phyloP scores from a whole-genome alignment of 208 protist genomes.

The Trypanosomatidae sp. region DNA sequence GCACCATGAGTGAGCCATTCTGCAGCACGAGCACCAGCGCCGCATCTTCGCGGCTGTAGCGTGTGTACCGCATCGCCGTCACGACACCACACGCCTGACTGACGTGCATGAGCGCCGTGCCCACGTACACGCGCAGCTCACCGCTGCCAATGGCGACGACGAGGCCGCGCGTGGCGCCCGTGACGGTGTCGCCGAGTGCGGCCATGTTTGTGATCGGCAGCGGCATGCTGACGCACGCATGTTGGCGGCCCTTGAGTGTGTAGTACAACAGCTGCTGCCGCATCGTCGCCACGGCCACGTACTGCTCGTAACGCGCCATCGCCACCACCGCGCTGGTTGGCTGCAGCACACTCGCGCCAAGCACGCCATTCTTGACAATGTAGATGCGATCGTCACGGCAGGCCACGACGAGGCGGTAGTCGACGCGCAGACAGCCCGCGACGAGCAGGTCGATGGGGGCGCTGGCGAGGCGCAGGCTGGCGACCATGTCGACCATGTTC shows the following conservation, averaged over 20 bases:
- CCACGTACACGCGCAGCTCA: slow-evolving; percentile 89
- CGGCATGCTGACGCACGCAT: slow-evolving; percentile 63
- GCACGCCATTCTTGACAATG: slow-evolving; percentile 82
- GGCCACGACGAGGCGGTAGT: slow-evolving; percentile 88
- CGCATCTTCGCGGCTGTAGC: slow-evolving; percentile 87
- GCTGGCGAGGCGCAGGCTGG: slow-evolving; percentile 53
- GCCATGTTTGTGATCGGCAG: slow-evolving; percentile 45
- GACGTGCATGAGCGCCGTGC: slow-evolving; percentile 65
- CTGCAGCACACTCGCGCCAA: slow-evolving; percentile 73
- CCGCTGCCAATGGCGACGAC: slow-evolving; percentile 85
- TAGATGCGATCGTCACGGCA: slow-evolving; percentile 90
- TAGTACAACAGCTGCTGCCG: slow-evolving; percentile 82
- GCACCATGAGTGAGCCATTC: slow-evolving; percentile 83
- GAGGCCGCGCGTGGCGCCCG: slow-evolving; percentile 61
- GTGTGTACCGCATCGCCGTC: slow-evolving; percentile 80
- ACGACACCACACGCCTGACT: slow-evolving; percentile 66
- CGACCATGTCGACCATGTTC: slow-evolving; percentile 16
- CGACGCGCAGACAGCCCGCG: slow-evolving; percentile 54
- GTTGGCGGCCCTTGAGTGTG: slow-evolving; percentile 82
- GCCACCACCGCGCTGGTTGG: slow-evolving; percentile 73
- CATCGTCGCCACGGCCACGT: slow-evolving; percentile 83
- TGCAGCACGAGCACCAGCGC: slow-evolving; percentile 77
- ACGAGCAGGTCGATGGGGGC: slow-evolving; percentile 54
- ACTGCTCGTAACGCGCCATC: slow-evolving; percentile 78
- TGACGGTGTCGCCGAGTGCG: slow-evolving; percentile 39